Evolutionary conservation across 2,329 filamentous ascomycete genomes (phyloP).

Genomic region (Chaetomiaceae sp.): DNA sequence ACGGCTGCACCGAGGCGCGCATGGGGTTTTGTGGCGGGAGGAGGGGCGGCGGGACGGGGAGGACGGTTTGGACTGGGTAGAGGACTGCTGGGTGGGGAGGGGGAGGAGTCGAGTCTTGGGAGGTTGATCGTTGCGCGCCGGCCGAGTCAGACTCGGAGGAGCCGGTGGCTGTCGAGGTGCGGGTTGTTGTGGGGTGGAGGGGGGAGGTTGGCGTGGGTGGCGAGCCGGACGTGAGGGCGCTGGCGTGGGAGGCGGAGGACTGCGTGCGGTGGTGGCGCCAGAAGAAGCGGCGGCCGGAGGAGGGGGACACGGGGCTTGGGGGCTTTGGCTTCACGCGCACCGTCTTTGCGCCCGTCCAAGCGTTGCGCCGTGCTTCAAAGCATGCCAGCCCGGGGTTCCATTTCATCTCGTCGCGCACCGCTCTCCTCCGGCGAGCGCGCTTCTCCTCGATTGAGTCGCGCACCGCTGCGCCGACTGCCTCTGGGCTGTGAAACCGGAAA

Average conservation of each 20-base stretch:
- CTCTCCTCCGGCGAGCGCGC: constrained; percentile 53
- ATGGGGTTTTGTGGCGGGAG: constrained; percentile 71
- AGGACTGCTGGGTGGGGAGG: too few relatives aligned
- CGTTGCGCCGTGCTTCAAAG: constrained; percentile 71
- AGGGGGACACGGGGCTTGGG: constrained; percentile 35
- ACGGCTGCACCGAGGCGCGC: constrained; percentile 68
- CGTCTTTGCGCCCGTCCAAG: constrained; percentile 75
- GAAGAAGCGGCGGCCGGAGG: constrained; percentile 47
- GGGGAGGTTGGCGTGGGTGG: constrained; percentile 20
- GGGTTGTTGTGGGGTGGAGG: constrained; percentile 29
- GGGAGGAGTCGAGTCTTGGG: constrained; percentile 9
- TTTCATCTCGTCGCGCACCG: constrained; percentile 58
- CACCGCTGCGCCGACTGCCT: constrained; percentile 42
- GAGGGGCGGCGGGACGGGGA: constrained; percentile 70
- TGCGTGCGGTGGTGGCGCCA: constrained; percentile 44
- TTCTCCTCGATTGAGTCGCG: constrained; percentile 43
- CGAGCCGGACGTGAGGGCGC: constrained; percentile 11
- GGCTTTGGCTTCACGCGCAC: constrained; percentile 51
- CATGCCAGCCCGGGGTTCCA: constrained; percentile 83
- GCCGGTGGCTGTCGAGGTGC: constrained; percentile 25
- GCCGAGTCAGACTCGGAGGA: constrained; percentile 23
- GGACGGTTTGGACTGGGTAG: constrained; percentile 55
- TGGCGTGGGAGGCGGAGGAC: constrained; percentile 30
- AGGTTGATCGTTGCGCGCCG: constrained; percentile 11
- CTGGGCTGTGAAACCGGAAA: constrained; percentile 49